Evolutionary conservation across 2,329 filamentous ascomycete genomes (phyloP), one percentile per base, ranked within the genome.

Genomic region (Capronia coronata): DNA sequence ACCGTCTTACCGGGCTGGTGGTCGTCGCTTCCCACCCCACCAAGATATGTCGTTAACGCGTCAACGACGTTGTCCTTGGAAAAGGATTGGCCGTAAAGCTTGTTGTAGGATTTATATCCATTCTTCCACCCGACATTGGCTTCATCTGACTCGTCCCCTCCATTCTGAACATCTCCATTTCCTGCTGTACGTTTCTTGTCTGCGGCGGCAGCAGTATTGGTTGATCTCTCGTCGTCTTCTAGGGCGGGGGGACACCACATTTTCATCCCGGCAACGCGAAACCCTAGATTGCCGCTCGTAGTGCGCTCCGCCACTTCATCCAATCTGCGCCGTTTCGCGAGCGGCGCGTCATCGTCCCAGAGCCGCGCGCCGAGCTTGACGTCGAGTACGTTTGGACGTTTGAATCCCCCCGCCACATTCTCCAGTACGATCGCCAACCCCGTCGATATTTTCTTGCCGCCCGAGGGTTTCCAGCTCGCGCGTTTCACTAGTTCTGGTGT

Each of bases 321-420:
- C 16, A 58, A 40, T 39, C 48, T 56, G 40, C 38, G 39, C 14
- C 53, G 43, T 41, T 58, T 58, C 23, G 76, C 73, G 1, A 71
- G 67, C 19, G 74, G 73, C 2, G 82, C 78, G 54, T 74, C 73
- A 30, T 94, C 87, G 11, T 87, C 91, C 84, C 89, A 97, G 4
- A 98, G 71, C 25, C 87, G 79, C 43, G 82, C 77, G 37, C 93
- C 93, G 16, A 98, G 79, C 71, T 98, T 98, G 57, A 94, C 79
- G 64, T 98, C 93, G 50, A 98, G 73, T 6, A 98, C 88, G 61
- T 95, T 97, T 5, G 93, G 88, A 51, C 80, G 78, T 61, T 78
- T 79, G 72, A 90, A 97, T 1, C 87, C 88, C 57, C 79, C 77
- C 0, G 88, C 83, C 5, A 87, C 79, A 65, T 96, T 96, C 64